A percentile compares a stretch with the other conserved stretches of the same genome.
Conservation (phyloP, 2,329 filamentous ascomycete genomes). For the Neopestalotiopsis clavispora region DNA sequence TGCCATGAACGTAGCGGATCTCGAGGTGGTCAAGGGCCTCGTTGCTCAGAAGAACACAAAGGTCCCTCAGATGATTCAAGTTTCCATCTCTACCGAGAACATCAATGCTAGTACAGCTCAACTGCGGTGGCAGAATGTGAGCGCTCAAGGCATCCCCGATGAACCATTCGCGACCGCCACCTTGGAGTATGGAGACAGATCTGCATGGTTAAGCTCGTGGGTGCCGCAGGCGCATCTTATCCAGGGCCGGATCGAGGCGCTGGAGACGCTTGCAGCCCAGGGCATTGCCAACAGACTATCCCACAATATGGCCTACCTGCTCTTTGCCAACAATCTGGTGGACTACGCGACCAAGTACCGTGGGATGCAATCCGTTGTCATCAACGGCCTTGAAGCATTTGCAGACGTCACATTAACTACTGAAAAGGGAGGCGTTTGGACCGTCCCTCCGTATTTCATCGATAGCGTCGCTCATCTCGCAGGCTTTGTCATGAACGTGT, state of each 20-base stretch:
- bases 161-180: constrained; percentile 53
- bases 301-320: constrained; percentile 68
- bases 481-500: constrained; percentile 46
- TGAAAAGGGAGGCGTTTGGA: constrained; percentile 34
- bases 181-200: constrained; percentile 55
- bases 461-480: constrained; percentile 43
- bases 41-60: constrained; percentile 36
- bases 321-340: constrained; percentile 38
- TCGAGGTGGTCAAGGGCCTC: constrained; percentile 42
- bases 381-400: constrained; percentile 37
- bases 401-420: constrained; percentile 39
- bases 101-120: constrained; percentile 48
- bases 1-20: constrained; percentile 41
- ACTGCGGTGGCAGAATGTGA: neutral
- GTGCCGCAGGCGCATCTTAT: constrained; percentile 61
- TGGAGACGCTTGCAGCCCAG: constrained; percentile 54
- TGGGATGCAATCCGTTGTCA: constrained; percentile 45
- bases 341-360: constrained; percentile 43
- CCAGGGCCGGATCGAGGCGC: constrained; percentile 49
- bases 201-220: constrained; percentile 55
- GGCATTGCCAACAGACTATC: constrained; percentile 65
- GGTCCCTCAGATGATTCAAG: constrained; percentile 37
- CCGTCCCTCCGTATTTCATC: constrained; percentile 47
- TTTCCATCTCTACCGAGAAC: constrained; percentile 42
- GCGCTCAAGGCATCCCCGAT: constrained; percentile 6